Base-by-base conservation (phyloP, 1,284 basidiomycete genomes). In the Chondrostereum purpureum region DNA sequence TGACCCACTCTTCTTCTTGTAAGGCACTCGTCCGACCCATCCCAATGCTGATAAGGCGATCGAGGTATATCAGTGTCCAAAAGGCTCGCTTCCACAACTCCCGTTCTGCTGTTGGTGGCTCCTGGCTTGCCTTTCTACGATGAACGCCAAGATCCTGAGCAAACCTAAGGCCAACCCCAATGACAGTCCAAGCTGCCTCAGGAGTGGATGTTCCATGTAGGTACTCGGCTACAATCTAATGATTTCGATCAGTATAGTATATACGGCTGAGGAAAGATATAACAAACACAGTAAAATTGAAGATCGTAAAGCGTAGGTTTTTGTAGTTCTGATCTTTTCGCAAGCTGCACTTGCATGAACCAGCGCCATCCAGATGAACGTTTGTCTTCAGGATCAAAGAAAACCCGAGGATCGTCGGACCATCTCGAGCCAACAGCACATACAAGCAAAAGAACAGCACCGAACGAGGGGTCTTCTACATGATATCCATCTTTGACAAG, bases 11-110 rank as follows among this genome's bases (percentile, higher is more conserved):
- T 14, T 39, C 37, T 13, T 39, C 2, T 13, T 39, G 37, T 39
- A 39, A 39, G 37, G 36, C 5, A 42, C 19, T 16, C 6, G 2
- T 22, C n/a, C 61, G 22, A n/a, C 48, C 48, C 3, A 46, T 16
- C 11, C 16, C 14, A 5, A 33, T 19, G 27, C 22, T 33, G 10
- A 34, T 51, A 77, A 17, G 12, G 2, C 33, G 3, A 27, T 49
- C 48, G 3, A 43, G 13, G 2, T 3, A 31, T 4, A 46, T 22
- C 18, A 49, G 3, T 3, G n/a, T 35, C 82, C 81, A 84, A 60
- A 86, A 87, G 1, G 74, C 75, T 4, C 82, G 71, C 50, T 77
- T 80, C 65, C 75, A 79, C 10, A 80, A 57, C 46, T 83, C 78
- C 36, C 75, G 65, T 43, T 78, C 64, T 0, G 65, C 56, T 3